These are phyloP conservation scores for Paramecium sexaurelia DNA, from an alignment of 73 alveolate species.

Conservation along the genomic window DNA sequence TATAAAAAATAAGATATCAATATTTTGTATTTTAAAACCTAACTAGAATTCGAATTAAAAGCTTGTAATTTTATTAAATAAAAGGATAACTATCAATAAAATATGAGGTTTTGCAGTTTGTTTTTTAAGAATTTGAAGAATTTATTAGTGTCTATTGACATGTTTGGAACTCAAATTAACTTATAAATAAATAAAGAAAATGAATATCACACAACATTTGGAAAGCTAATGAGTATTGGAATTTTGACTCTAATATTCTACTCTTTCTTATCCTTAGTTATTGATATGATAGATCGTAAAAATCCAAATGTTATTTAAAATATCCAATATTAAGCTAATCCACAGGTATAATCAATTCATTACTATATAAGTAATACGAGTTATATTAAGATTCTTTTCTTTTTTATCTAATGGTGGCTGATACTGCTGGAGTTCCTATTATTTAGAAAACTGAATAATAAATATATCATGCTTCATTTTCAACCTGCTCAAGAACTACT, in stretches of 20 bases:
- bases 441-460: not conserved
- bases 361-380: not conserved
- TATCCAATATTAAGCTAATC: not conserved
- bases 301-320: constrained; percentile 13
- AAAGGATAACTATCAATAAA: not conserved
- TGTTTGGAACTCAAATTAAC: not conserved
- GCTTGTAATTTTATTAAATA: not conserved
- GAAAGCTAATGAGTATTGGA: not conserved
- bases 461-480: not conserved
- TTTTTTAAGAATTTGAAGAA: not conserved
- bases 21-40: no score
- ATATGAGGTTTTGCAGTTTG: not conserved
- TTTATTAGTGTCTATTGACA: not conserved
- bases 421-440: not conserved
- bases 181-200: constrained; percentile 13
- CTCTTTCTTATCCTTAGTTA: not conserved
- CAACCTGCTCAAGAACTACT: not conserved
- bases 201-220: constrained; percentile 11
- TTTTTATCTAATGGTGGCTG: not conserved
- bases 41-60: not conserved
- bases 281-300: not conserved
- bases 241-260: not conserved
- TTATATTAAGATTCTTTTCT: not conserved
- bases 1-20: no score
- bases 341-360: not conserved